Evolutionary conservation across 805 yeast species (phyloP), one percentile per base, ranked within the genome.

Genomic region (Candida oleophila): DNA sequence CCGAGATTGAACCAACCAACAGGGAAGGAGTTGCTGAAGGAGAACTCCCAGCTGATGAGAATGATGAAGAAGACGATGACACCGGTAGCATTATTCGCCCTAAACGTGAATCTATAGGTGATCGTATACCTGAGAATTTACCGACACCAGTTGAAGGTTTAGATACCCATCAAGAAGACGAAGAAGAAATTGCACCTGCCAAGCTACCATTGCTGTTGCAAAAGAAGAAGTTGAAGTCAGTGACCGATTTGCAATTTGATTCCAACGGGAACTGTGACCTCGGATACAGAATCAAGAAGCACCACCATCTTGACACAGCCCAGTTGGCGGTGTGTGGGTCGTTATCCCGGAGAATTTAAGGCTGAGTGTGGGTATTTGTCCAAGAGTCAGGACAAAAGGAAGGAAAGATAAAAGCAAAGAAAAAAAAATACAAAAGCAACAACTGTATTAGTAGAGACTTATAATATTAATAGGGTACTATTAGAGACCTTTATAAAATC

Each of bases 221-320:
- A 18, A 39, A 39, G 2, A 42, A 42, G 33, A 36, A 16, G 14
- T 42, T 42, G 34, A 51, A 46, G 22, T n/a, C 47, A 25, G 39
- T 25, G 11, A 40, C 54, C 1, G 56, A 57, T 38, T 39, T 61
- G 15, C 50, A 50, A 7, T 39, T 62, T 12, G 66, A 62, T 38
- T 45, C 56, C n/a, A 55, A 52, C 43, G 74, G 75, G 2, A 38
- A 52, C 33, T 71, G 77, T 49, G 71, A 71, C 14, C 60, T 71
- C 44, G 77, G 77, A 3, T 73, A 72, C 50, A 66, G 60, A 53
- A 61, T 73, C 38, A 69, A 59, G 46, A 71, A 65, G 55, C 77
- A 73, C 48, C 73, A 69, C 52, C 77, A 73, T 49, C 51, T 63
- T 41, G 76, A 69, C 18, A 56, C 70, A 3, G 65, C 71, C 50